Evolutionary conservation across 768 basidiomycete species (phyloP).

Genomic region (Bullera alba): DNA sequence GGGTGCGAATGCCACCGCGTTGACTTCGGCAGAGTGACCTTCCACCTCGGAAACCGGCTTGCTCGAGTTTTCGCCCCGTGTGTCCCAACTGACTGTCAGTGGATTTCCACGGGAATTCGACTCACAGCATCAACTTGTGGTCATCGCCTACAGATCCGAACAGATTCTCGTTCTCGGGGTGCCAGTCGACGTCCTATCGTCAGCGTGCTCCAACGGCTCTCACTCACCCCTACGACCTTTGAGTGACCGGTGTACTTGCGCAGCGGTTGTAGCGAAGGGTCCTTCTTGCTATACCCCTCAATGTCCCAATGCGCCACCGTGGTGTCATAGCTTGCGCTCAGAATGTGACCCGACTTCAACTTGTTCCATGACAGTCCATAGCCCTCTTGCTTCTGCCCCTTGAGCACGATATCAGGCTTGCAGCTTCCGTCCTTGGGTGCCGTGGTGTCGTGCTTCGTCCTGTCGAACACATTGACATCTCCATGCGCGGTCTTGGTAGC

Average conservation of each 20-base stretch:
- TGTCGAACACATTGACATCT: slow-evolving; percentile 88
- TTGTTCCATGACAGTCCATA: slow-evolving; percentile 94
- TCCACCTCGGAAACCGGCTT: slow-evolving; percentile 67
- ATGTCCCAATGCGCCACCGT: slow-evolving; percentile 96
- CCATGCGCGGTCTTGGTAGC: slow-evolving; percentile 89
- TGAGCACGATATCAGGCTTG: slow-evolving; percentile 81
- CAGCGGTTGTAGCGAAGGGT: slow-evolving; percentile 73
- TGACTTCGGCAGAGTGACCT: slow-evolving; percentile 85
- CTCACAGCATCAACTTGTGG: slow-evolving; percentile 85
- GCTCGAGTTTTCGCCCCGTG: slow-evolving; percentile 55
- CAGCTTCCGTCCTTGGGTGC: slow-evolving; percentile 76
- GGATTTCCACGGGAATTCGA: slow-evolving; percentile 5
- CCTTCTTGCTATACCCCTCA: slow-evolving; percentile 72
- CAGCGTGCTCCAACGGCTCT: neutral
- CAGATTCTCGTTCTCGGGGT: slow-evolving; percentile 67
- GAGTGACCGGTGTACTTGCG: slow-evolving; percentile 79
- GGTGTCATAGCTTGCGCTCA: slow-evolving; percentile 91
- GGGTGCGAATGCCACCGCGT: slow-evolving; percentile 85
- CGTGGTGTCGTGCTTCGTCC: slow-evolving; percentile 92
- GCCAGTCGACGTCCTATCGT: slow-evolving; percentile 91
- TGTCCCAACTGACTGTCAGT: slow-evolving; percentile 71
- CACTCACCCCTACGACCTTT: slow-evolving; percentile 79
- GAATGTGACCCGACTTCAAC: slow-evolving; percentile 67
- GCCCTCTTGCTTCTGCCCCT: slow-evolving; percentile 92
- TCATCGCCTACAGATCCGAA: slow-evolving; percentile 97